These are phyloP conservation scores for Abortiporus biennis DNA, from an alignment of 1,284 basidiomycete genomes.

Conservation along the genomic window DNA sequence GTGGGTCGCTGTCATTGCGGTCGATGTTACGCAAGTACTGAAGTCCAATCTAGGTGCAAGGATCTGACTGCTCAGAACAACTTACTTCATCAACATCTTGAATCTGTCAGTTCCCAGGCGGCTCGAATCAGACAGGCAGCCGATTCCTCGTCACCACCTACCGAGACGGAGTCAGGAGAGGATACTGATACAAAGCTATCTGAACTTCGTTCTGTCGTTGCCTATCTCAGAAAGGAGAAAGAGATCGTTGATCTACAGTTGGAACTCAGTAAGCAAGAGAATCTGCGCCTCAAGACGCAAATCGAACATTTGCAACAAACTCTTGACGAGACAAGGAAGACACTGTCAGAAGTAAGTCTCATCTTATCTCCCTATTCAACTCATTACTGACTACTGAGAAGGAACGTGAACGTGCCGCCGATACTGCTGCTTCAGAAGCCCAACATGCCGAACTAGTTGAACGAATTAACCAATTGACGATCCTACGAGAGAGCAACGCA, in stretches of 20 bases:
- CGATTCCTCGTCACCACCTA: constrained; percentile 37
- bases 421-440: constrained; percentile 63
- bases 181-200: constrained; percentile 56
- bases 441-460: constrained; percentile 85
- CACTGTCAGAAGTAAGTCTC: constrained; percentile 53
- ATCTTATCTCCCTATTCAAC: constrained; percentile 4
- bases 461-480: constrained; percentile 82
- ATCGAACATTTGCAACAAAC: constrained; percentile 68
- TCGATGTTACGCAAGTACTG: background rate
- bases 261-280: constrained; percentile 84
- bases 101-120: constrained; percentile 80
- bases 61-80: constrained; percentile 77
- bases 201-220: constrained; percentile 76
- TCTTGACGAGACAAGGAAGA: constrained; percentile 63
- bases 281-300: constrained; percentile 67
- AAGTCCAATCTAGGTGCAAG: constrained; percentile 46
- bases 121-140: constrained; percentile 69
- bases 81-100: constrained; percentile 79
- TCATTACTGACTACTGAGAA: constrained; percentile 24
- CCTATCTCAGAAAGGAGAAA: constrained; percentile 84
- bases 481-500: constrained; percentile 84
- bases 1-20: constrained; percentile 29
- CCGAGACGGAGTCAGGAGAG: constrained; percentile 34
- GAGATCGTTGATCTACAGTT: constrained; percentile 86
- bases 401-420: constrained; percentile 75